These are phyloP conservation scores for Colletotrichum lupini DNA, from an alignment of 2,329 filamentous ascomycete species.

Conservation along the genomic window DNA sequence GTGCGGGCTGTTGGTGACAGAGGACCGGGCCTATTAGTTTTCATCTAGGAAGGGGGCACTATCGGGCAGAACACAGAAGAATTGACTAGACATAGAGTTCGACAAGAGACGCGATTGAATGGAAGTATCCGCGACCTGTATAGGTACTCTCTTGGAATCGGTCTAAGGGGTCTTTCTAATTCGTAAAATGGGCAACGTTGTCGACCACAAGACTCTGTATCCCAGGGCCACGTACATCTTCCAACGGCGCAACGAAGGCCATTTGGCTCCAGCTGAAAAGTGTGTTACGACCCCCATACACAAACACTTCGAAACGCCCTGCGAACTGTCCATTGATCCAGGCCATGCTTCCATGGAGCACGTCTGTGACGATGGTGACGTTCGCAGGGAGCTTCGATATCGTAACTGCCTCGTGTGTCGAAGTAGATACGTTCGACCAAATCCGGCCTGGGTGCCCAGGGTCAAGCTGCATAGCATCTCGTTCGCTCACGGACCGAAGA, in stretches of 20 bases:
- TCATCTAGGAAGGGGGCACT: no score
- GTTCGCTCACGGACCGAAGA: slow-evolving; percentile 54
- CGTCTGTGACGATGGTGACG: slow-evolving; percentile 56
- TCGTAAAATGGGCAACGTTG: neutral
- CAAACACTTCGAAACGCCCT: slow-evolving; percentile 65
- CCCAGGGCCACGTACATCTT: slow-evolving; percentile 33
- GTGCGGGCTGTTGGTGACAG: slow-evolving; percentile 64
- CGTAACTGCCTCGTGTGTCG: slow-evolving; percentile 53
- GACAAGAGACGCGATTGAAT: no score
- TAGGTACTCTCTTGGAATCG: no score
- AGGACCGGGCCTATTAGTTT: neutral
- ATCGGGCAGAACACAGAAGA: neutral
- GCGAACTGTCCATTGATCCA: slow-evolving; percentile 58
- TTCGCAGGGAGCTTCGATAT: slow-evolving; percentile 45
- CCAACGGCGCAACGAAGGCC: slow-evolving; percentile 64
- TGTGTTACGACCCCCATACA: slow-evolving; percentile 63
- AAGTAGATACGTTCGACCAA: slow-evolving; percentile 60
- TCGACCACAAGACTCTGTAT: neutral
- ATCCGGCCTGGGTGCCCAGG: slow-evolving; percentile 60
- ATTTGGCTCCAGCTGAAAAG: slow-evolving; percentile 67
- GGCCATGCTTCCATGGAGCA: slow-evolving; percentile 57
- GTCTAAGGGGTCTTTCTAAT: neutral
- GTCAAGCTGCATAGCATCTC: slow-evolving; percentile 59
- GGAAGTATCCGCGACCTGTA: no score
- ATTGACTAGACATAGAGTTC: no score